Evolutionary conservation across 352 stramenopile species (phyloP).

Genomic region (Globisporangium nodosum): DNA sequence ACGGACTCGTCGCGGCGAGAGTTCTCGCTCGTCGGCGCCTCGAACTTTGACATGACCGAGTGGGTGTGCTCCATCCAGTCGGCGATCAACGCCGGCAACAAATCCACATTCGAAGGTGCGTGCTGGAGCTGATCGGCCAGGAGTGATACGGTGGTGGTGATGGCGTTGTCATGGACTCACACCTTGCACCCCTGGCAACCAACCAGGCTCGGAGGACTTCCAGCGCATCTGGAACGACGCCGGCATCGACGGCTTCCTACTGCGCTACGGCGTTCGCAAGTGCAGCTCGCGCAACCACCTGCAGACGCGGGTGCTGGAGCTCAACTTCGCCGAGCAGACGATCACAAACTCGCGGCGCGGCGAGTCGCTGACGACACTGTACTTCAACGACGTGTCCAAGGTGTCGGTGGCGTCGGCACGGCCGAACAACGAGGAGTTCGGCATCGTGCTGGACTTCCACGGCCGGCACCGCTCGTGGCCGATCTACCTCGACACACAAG

Average conservation of each 20-base stretch:
- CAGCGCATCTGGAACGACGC: conserved; percentile 74
- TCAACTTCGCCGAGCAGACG: conserved; percentile 85
- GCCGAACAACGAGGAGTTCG: conserved; percentile 51
- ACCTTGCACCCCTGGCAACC: neutral
- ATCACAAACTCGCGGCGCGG: conserved; percentile 75
- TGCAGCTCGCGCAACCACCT: conserved; percentile 71
- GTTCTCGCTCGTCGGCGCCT: conserved; percentile 53
- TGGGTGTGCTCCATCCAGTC: conserved; percentile 80
- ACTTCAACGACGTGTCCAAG: conserved; percentile 60
- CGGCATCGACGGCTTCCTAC: conserved; percentile 74
- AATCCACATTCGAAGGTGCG: conserved; percentile 62
- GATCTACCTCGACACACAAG: conserved; percentile 69
- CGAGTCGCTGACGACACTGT: conserved; percentile 68
- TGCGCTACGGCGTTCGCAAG: conserved; percentile 82
- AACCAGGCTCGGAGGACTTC: conserved; percentile 35
- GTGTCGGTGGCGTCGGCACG: conserved; percentile 36
- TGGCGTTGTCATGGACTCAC: neutral
- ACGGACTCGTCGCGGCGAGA: conserved; percentile 62
- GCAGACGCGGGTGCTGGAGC: conserved; percentile 77
- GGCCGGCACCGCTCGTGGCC: conserved; percentile 64
- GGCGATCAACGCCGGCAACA: conserved; percentile 77
- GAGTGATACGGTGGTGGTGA: neutral
- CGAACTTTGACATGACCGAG: conserved; percentile 76
- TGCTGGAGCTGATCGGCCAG: neutral
- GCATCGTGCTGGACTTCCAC: conserved; percentile 63